phyloP scores from a whole-genome alignment of 768 basidiomycete species.

The Mycena indigotica region DNA sequence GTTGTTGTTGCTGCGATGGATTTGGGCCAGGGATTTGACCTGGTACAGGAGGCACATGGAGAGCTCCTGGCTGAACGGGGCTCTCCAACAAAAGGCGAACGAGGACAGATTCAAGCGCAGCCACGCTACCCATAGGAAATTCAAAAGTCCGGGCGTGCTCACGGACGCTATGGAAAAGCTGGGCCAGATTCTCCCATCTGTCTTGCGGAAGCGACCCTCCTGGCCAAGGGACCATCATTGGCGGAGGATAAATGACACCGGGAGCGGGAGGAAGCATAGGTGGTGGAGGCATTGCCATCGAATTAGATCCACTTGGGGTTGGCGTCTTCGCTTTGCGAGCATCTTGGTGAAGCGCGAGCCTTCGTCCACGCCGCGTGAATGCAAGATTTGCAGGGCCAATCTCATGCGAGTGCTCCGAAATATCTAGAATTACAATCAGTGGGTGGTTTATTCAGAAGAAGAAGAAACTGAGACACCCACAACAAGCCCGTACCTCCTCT shows the following conservation, averaged over 20 bases:
- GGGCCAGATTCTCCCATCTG: constrained; percentile 83
- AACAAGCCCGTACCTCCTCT: constrained; percentile 80
- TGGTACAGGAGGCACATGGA: too few relatives aligned
- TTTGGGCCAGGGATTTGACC: not conserved
- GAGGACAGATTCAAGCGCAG: constrained; percentile 76
- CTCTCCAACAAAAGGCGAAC: constrained; percentile 81
- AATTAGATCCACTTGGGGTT: constrained; percentile 21
- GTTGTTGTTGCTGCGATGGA: not conserved
- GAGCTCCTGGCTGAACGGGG: constrained; percentile 55
- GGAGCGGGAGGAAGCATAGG: constrained; percentile 57
- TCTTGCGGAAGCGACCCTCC: constrained; percentile 49
- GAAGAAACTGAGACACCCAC: constrained; percentile 47
- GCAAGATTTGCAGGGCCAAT: constrained; percentile 76
- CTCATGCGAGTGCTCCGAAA: constrained; percentile 80
- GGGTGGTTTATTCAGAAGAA: too few relatives aligned
- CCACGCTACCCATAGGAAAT: constrained; percentile 72
- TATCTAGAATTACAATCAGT: constrained; percentile 58
- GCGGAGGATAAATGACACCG: constrained; percentile 19
- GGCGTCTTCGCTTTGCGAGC: constrained; percentile 41
- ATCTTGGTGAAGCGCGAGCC: constrained; percentile 61
- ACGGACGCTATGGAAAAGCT: constrained; percentile 75
- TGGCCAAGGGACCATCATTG: constrained; percentile 28
- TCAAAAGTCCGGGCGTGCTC: constrained; percentile 72
- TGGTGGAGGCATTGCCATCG: constrained; percentile 37
- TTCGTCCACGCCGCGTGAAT: constrained; percentile 79